A percentile compares a stretch with the other conserved stretches of the same genome.
phyloP scores from a whole-genome alignment of 106 monocot genomes.

The Dioscorea dumetorum region DNA sequence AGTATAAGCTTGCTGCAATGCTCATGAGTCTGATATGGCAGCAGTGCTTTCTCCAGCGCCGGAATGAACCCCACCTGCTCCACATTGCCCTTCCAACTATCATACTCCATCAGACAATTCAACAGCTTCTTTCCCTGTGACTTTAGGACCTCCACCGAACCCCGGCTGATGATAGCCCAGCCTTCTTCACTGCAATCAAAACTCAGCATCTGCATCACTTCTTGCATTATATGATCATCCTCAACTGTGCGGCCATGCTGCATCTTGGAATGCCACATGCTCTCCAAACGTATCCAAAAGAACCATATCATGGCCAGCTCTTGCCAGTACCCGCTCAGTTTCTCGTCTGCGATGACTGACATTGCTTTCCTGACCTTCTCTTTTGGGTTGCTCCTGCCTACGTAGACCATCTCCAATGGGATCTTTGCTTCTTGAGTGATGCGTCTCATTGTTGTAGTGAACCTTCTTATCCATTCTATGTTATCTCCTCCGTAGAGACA shows the following conservation, averaged over 20 bases:
- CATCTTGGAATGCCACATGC: slow-evolving; percentile 88
- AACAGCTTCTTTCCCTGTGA: slow-evolving; percentile 44
- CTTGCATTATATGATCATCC: slow-evolving; percentile 64
- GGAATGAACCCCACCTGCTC: slow-evolving; percentile 49
- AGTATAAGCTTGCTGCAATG: slow-evolving; percentile 82
- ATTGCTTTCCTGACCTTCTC: slow-evolving; percentile 45
- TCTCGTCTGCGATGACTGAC: slow-evolving; percentile 27
- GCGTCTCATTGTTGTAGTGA: slow-evolving; percentile 37
- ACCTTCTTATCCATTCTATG: slow-evolving; percentile 69
- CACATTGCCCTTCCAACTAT: slow-evolving; percentile 48
- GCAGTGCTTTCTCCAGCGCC: slow-evolving; percentile 51
- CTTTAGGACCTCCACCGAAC: slow-evolving; percentile 45
- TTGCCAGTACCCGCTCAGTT: slow-evolving; percentile 61
- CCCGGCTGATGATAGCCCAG: slow-evolving; percentile 63
- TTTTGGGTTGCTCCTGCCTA: slow-evolving; percentile 85
- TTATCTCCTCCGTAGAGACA: slow-evolving; percentile 84
- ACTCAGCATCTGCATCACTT: slow-evolving; percentile 69
- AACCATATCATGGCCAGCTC: slow-evolving; percentile 72
- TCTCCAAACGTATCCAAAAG: slow-evolving; percentile 84
- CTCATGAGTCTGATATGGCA: slow-evolving; percentile 53
- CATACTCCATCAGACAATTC: slow-evolving; percentile 51
- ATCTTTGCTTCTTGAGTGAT: slow-evolving; percentile 40
- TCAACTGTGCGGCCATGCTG: slow-evolving; percentile 44
- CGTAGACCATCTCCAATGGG: slow-evolving; percentile 78
- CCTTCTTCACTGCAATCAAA: slow-evolving; percentile 76